A percentile compares a stretch with the other conserved stretches of the same genome.
phyloP scores from a whole-genome alignment of 805 yeast genomes.

The Ogataea nakhonphanomensis region DNA sequence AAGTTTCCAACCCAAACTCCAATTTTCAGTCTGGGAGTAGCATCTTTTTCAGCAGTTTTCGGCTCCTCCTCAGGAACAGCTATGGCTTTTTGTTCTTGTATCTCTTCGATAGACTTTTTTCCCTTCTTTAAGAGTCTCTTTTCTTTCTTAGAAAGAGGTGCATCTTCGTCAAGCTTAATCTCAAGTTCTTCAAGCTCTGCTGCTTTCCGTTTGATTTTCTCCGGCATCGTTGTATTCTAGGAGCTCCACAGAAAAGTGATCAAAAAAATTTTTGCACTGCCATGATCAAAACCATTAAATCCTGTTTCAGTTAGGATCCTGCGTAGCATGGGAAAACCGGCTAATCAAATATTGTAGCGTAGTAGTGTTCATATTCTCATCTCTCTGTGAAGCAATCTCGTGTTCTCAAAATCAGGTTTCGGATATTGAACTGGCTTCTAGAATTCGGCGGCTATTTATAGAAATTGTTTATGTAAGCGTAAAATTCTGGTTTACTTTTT shows the following conservation, averaged over 20 bases:
- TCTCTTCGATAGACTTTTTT: slow-evolving; percentile 56
- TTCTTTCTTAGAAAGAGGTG: slow-evolving; percentile 90
- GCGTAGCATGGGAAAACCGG: no score
- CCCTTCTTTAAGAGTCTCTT: slow-evolving; percentile 81
- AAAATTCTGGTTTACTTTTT: slow-evolving; percentile 3
- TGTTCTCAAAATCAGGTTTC: no score
- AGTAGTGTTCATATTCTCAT: no score
- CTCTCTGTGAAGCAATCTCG: no score
- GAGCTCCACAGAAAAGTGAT: neutral
- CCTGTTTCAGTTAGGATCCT: neutral
- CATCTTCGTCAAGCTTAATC: slow-evolving; percentile 63
- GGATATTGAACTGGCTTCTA: no score
- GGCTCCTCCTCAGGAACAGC: slow-evolving; percentile 21
- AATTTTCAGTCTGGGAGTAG: slow-evolving; percentile 17
- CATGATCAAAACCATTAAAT: slow-evolving; percentile 2
- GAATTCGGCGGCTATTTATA: slow-evolving; percentile 1
- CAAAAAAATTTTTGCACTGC: slow-evolving; percentile 9
- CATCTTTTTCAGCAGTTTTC: slow-evolving; percentile 1
- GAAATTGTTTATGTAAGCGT: slow-evolving; percentile 4
- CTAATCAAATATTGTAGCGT: no score
- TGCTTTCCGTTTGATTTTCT: slow-evolving; percentile 30
- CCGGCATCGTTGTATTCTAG: slow-evolving; percentile 3
- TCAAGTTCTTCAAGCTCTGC: slow-evolving; percentile 55
- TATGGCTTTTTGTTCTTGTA: slow-evolving; percentile 38
- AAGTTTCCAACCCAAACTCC: slow-evolving; percentile 97